phyloP scores from a whole-genome alignment of 495 filamentous ascomycete species.

The Lasiosphaeriaceae sp. region DNA sequence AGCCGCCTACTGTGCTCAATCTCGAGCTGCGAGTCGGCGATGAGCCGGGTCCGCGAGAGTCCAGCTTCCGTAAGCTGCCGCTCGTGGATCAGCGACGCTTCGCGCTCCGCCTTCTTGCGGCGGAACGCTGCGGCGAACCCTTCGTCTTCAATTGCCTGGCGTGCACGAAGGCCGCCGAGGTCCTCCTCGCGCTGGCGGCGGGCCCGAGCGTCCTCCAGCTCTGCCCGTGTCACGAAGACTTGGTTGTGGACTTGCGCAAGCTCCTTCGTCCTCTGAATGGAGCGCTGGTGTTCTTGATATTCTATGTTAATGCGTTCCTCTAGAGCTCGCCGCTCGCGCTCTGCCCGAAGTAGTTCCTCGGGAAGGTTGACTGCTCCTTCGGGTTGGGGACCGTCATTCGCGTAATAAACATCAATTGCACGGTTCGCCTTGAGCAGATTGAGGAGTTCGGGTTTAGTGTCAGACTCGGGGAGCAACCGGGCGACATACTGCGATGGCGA shows the following conservation, averaged over 20 bases:
- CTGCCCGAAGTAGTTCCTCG: slow-evolving; percentile 37
- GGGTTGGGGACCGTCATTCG: slow-evolving; percentile 43
- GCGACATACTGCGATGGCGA: slow-evolving; percentile 44
- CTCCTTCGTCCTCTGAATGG: slow-evolving; percentile 38
- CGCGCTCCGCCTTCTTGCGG: slow-evolving; percentile 23
- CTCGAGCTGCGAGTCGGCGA: slow-evolving; percentile 39
- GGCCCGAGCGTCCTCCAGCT: slow-evolving; percentile 41
- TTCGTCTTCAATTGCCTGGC: slow-evolving; percentile 25
- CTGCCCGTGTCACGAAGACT: slow-evolving; percentile 38
- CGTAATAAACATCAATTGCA: slow-evolving; percentile 43
- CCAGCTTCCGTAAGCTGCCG: slow-evolving; percentile 36
- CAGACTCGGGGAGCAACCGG: slow-evolving; percentile 30
- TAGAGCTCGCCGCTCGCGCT: slow-evolving; percentile 38
- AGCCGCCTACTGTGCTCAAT: slow-evolving; percentile 33
- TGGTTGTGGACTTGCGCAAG: slow-evolving; percentile 40
- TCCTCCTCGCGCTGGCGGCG: slow-evolving; percentile 36
- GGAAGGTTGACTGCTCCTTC: slow-evolving; percentile 42
- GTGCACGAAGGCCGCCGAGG: slow-evolving; percentile 26
- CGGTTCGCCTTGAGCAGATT: slow-evolving; percentile 39
- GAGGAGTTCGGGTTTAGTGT: slow-evolving; percentile 33
- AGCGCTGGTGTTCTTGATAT: slow-evolving; percentile 31
- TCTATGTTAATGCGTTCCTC: slow-evolving; percentile 35
- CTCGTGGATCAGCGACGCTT: slow-evolving; percentile 34
- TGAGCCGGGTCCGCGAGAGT: slow-evolving; percentile 31
- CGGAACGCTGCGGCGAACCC: slow-evolving; percentile 21